These are phyloP conservation scores for Sequoia sempervirens DNA, from an alignment of 75 land plant species.

Conservation along the genomic window DNA sequence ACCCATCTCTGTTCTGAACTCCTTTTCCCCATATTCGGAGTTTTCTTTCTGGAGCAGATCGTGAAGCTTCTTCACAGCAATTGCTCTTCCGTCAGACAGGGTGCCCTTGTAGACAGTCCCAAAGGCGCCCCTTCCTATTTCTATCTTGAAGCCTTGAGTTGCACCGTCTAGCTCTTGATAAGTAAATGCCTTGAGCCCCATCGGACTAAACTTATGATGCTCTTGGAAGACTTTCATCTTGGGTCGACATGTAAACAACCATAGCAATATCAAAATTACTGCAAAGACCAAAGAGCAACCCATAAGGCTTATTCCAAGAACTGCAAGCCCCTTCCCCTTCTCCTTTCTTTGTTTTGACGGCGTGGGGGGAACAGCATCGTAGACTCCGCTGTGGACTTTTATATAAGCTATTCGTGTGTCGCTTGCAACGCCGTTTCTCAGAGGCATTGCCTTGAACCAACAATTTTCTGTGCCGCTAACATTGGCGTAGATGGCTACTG, in stretches of 20 bases:
- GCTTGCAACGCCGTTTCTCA: background rate
- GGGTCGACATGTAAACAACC: background rate
- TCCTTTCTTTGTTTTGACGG: too few relatives aligned
- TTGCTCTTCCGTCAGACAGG: background rate
- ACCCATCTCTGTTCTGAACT: conserved; percentile 31
- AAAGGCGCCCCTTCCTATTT: conserved; percentile 35
- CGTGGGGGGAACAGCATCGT: too few relatives aligned
- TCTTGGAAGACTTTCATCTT: background rate
- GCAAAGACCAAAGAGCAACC: background rate
- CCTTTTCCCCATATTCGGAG: conserved; percentile 20
- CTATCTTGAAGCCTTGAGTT: conserved; percentile 19
- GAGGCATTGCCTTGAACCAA: background rate
- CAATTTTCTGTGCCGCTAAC: background rate
- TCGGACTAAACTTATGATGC: background rate
- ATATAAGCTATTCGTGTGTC: background rate
- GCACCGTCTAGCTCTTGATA: conserved; percentile 40
- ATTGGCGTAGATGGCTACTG: background rate
- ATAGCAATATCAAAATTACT: background rate
- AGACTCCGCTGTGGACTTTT: background rate
- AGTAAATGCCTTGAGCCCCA: conserved; percentile 12
- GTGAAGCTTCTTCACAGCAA: conserved; percentile 37
- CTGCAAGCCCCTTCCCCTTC: background rate
- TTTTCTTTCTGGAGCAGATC: background rate
- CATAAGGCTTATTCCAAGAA: background rate
- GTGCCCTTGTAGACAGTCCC: conserved; percentile 30